Evolutionary conservation across 2,329 filamentous ascomycete species (phyloP).

Genomic region (Blastomyces parvus): DNA sequence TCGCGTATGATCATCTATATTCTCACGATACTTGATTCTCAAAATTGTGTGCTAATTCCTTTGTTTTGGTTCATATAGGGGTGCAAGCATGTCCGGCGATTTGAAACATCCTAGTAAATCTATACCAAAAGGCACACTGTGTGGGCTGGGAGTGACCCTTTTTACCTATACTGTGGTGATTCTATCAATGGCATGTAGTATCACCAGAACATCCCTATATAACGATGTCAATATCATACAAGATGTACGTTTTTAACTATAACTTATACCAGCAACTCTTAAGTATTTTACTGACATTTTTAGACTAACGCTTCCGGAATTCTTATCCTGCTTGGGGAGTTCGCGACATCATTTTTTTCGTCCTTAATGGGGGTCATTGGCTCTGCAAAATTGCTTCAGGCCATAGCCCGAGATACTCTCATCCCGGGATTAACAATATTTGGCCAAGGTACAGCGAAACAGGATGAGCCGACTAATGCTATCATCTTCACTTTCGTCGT

Average conservation of each 20-base stretch:
- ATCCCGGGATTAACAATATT: slow-evolving; percentile 68
- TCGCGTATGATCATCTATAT: slow-evolving; percentile 37
- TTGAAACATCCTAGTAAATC: slow-evolving; percentile 71
- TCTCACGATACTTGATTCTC: slow-evolving; percentile 39
- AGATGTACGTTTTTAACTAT: slow-evolving; percentile 38
- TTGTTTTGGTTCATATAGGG: slow-evolving; percentile 33
- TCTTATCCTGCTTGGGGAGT: slow-evolving; percentile 69
- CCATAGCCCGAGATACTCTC: slow-evolving; percentile 67
- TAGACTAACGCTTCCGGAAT: slow-evolving; percentile 64
- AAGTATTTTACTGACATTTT: background rate
- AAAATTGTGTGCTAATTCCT: slow-evolving; percentile 38
- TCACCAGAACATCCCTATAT: slow-evolving; percentile 64
- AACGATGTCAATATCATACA: slow-evolving; percentile 71
- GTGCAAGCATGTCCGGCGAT: slow-evolving; percentile 85
- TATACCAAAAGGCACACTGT: slow-evolving; percentile 75
- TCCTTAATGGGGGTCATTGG: slow-evolving; percentile 80
- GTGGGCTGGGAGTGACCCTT: slow-evolving; percentile 67
- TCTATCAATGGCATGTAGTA: slow-evolving; percentile 65
- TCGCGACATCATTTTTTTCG: slow-evolving; percentile 75
- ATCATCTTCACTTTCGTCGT: slow-evolving; percentile 66
- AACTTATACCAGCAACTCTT: background rate
- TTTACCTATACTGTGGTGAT: slow-evolving; percentile 67
- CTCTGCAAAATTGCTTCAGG: slow-evolving; percentile 74
- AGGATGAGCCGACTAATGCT: slow-evolving; percentile 66
- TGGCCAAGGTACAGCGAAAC: slow-evolving; percentile 59